Evolutionary conservation across 768 basidiomycete genomes (phyloP), one percentile per base, ranked within the genome.

Genomic region (Podaxis pistillaris): DNA sequence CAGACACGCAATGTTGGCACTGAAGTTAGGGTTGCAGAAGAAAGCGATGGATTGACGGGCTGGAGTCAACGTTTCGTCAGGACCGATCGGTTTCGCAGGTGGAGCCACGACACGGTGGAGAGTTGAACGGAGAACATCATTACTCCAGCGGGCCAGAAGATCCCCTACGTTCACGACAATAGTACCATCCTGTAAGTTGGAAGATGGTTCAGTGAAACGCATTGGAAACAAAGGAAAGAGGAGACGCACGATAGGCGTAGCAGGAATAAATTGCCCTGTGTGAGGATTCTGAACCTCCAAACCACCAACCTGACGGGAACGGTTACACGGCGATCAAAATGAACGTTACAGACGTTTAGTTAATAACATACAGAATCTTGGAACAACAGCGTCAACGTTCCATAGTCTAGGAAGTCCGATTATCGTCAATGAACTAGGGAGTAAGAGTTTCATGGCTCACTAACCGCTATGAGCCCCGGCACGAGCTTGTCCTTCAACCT

Each of bases 141-240:
- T 93, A 67, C 89, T 90, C 92, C 91, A 94, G 55, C 92, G 86
- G 2, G 88, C 83, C 12, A 94, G 77, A 26, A 94, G 79, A 70
- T 94, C 92, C 3, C 89, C 93, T 7, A 89, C 86, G 66, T 94
- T 94, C 41, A 94, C 82, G 33, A 94, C 88, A 57, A 93, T 89
- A 1, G 92, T 91, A 13, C 83, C 90, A 13, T 89, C 86, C 90
- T 93, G 68, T 2, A 49, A 22, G 55, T 58, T 41, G 52, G 36
- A 19, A 24, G 59, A 55, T 17, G 50, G 26, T 9, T 40, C n/a
- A 63, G 44, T 47, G 60, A 40, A 53, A 47, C 61, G 19, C 6
- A 15, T 56, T 40, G 40, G 46, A 44, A 37, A 15, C 54, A 62
- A 38, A 62, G 55, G 61, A 56, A 40, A 58, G 19, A 53, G 17